Conservation (phyloP, 805 yeast species). For the Saturnispora galanensis region DNA sequence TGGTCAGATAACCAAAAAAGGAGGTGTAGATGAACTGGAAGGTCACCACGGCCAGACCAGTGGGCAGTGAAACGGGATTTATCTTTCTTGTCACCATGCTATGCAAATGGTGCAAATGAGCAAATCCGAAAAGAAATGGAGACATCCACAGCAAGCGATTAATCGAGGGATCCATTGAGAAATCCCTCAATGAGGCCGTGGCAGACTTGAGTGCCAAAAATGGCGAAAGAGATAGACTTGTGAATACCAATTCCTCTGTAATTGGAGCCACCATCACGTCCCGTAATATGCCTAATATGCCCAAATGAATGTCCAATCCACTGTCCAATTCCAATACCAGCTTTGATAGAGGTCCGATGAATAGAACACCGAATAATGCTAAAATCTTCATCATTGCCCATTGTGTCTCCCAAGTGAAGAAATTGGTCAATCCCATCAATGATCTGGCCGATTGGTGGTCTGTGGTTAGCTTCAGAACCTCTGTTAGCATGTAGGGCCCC, state of each 20-base stretch:
- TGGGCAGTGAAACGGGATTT: slow-evolving; percentile 17
- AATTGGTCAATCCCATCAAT: slow-evolving; percentile 15
- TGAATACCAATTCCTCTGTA: slow-evolving; percentile 67
- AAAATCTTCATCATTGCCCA: slow-evolving; percentile 9
- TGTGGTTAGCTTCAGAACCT: slow-evolving; percentile 12
- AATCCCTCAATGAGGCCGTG: neutral
- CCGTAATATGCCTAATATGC: slow-evolving; percentile 26
- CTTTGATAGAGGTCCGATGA: slow-evolving; percentile 26
- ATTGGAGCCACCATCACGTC: slow-evolving; percentile 63
- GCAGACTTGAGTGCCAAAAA: slow-evolving; percentile 7
- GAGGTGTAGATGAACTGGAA: slow-evolving; percentile 60
- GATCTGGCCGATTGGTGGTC: slow-evolving; percentile 2
- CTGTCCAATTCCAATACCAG: neutral
- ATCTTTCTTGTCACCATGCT: slow-evolving; percentile 30
- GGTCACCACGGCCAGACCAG: slow-evolving; percentile 29
- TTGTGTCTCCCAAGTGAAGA: neutral
- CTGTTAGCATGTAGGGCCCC: slow-evolving; percentile 25
- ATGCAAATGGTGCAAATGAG: slow-evolving; percentile 69
- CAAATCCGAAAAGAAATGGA: slow-evolving; percentile 64
- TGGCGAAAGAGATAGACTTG: slow-evolving; percentile 29
- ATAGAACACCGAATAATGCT: slow-evolving; percentile 21
- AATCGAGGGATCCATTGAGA: slow-evolving; percentile 1
- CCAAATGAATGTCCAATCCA: slow-evolving; percentile 4
- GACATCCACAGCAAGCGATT: slow-evolving; percentile 28
- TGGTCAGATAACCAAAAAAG: slow-evolving; percentile 60